A percentile compares a stretch with the other conserved stretches of the same genome.
Conservation (phyloP, 257 asterid species). For the Euphrasia confusa region DNA sequence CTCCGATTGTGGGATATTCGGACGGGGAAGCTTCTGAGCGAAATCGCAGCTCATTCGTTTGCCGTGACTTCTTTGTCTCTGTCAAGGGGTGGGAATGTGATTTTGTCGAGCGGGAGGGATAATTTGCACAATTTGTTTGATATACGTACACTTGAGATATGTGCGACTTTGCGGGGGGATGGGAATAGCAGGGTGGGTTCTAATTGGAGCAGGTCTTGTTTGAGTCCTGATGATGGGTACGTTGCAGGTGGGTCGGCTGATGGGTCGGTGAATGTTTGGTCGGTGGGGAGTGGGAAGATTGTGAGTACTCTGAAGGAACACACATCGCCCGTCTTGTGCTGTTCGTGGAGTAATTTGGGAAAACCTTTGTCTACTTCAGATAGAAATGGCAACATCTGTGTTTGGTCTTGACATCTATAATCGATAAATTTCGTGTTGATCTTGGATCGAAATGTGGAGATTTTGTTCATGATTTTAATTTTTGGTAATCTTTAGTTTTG, state of each 20-base stretch:
- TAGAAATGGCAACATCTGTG: slow-evolving; percentile 64
- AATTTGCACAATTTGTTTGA: slow-evolving; percentile 82
- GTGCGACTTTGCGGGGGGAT: slow-evolving; percentile 58
- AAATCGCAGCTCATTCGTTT: slow-evolving; percentile 80
- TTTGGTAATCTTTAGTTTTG: neutral
- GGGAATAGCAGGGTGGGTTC: slow-evolving; percentile 68
- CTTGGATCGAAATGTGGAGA: neutral
- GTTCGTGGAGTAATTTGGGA: slow-evolving; percentile 85
- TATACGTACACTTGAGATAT: slow-evolving; percentile 76
- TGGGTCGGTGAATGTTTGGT: slow-evolving; percentile 86
- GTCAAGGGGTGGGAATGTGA: slow-evolving; percentile 65
- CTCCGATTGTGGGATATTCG: slow-evolving; percentile 86
- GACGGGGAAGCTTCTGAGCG: slow-evolving; percentile 75
- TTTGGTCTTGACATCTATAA: slow-evolving; percentile 42
- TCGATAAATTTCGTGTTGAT: neutral
- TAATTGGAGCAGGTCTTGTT: slow-evolving; percentile 88
- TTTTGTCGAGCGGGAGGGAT: slow-evolving; percentile 93
- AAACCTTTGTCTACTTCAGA: slow-evolving; percentile 78
- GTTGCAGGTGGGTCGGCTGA: slow-evolving; percentile 84
- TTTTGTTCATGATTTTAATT: neutral
- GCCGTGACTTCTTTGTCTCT: slow-evolving; percentile 76
- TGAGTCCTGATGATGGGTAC: slow-evolving; percentile 78
- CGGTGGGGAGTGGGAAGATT: slow-evolving; percentile 45
- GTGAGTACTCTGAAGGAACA: slow-evolving; percentile 83
- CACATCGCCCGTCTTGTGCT: slow-evolving; percentile 59